Base-by-base conservation (phyloP, 164 flowering plant genomes). In the Nelumbo lutea region DNA sequence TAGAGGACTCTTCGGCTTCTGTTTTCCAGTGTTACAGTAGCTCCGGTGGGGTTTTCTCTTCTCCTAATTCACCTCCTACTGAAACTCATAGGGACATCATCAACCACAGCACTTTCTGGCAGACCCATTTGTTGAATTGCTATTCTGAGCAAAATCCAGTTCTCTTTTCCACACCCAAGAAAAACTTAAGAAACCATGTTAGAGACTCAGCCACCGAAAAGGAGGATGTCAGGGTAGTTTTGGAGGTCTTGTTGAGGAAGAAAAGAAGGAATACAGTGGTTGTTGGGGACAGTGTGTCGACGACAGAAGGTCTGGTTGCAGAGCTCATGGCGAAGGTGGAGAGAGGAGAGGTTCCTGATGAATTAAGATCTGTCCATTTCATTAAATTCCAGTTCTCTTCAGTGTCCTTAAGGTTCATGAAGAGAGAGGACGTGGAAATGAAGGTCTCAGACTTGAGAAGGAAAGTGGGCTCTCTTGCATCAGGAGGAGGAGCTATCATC, bases 301-400 rank as follows among this genome's bases (percentile, higher is more conserved):
- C 67, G 39, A 77, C 82, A 0, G 96, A 90, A 75, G 79, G 80
- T 5, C 61, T 90, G 42, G 83, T 89, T 50, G 53, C 76, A n/a
- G 90, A 85, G 72, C 64, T 93, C 11, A 83, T 83, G 84, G 75
- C 75, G 55, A 89, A 77, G 68, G 71, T 89, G 6, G 90, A 85
- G 73, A 84, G 79, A 78, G 87, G 88, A 11, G 90, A 86, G 14
- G 90, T 88, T 60, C 96, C 91, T 40, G 83, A 82, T 27, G 95
- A 83, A 61, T 60, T 93, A 10, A 88, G 78, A 70, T 78, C 81
- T 13, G 81, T 75, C 43, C 83, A 80, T 9, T 84, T 90, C 71
- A 70, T 90, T 39, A 83, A 80, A 52, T 84, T 89, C 46, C 83
- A 82, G 50, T 80, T 90, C 65, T 71, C 88, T 47, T 72, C 87